phyloP scores from a whole-genome alignment of 176 grass and related monocot genomes.

The Rhynchospora tenuis region DNA sequence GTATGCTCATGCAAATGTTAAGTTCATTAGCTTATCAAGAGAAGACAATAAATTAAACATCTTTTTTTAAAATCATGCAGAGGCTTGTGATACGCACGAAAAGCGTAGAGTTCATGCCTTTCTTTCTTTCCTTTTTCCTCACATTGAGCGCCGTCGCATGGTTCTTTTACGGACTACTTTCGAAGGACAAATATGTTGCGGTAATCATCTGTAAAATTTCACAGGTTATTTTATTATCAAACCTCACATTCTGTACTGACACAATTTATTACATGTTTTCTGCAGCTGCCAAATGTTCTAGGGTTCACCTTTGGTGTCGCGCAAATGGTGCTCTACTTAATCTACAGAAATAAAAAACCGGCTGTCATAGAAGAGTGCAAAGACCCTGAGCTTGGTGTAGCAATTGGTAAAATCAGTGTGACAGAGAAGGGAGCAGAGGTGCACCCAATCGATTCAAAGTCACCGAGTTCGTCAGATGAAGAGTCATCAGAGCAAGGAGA shows the following conservation, averaged over 20 bases:
- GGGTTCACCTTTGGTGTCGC: constrained; percentile 60
- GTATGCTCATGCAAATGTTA: constrained; percentile 10
- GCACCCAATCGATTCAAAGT: constrained; percentile 1
- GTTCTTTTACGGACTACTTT: constrained; percentile 76
- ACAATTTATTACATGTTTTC: background rate
- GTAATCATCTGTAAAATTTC: constrained; percentile 24
- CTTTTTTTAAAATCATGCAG: constrained; percentile 26
- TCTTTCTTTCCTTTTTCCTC: constrained; percentile 72
- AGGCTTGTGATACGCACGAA: constrained; percentile 60
- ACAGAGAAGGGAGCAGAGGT: constrained; percentile 17
- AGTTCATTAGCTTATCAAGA: background rate
- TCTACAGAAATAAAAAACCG: constrained; percentile 47
- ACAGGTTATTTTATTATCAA: background rate
- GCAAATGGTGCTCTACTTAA: constrained; percentile 64
- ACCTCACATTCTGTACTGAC: background rate
- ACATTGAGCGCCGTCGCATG: constrained; percentile 60
- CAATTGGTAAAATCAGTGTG: constrained; percentile 15
- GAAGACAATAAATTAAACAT: background rate
- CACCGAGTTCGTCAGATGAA: background rate
- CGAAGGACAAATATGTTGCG: constrained; percentile 70
- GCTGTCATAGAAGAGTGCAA: constrained; percentile 17
- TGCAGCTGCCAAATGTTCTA: constrained; percentile 63
- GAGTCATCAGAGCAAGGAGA: background rate
- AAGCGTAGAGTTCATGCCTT: constrained; percentile 93
- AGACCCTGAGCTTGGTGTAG: constrained; percentile 30